Percentiles rank a stretch among this genome's conserved stretches.
These are phyloP conservation scores for Starmera dryadoides DNA, from an alignment of 805 yeast species.

Conservation along the genomic window DNA sequence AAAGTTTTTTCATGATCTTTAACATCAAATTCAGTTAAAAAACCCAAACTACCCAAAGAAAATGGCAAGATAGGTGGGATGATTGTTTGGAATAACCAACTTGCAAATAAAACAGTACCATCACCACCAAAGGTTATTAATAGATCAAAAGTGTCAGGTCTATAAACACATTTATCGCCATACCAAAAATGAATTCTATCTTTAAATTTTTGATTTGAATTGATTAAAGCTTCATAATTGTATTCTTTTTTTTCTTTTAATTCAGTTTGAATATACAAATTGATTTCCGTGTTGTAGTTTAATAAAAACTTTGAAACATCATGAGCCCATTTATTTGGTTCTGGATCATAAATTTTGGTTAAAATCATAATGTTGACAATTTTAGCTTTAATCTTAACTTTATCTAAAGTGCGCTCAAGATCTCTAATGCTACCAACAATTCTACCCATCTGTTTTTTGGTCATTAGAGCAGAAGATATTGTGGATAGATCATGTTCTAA, in stretches of 20 bases:
- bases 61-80: constrained; percentile 65
- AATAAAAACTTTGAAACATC: constrained; percentile 15
- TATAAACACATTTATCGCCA: constrained; percentile 16
- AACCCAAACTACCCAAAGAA: constrained; percentile 61
- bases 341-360: constrained; percentile 23
- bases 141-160: constrained; percentile 40
- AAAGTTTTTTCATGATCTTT: constrained; percentile 27
- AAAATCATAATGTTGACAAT: constrained; percentile 20
- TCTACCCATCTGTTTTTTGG: constrained; percentile 18
- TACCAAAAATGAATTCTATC: constrained; percentile 18
- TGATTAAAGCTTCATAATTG: constrained; percentile 4
- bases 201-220: constrained; percentile 2
- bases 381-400: constrained; percentile 20
- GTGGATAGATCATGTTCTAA: constrained; percentile 9
- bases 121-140: constrained; percentile 66
- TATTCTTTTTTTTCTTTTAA: constrained; percentile 6
- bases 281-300: constrained; percentile 9
- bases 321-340: constrained; percentile 22
- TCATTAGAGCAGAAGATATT: constrained; percentile 17
- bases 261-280: constrained; percentile 15
- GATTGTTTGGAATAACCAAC: constrained; percentile 46
- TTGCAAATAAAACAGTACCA: constrained; percentile 62
- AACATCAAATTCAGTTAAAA: constrained; percentile 48
- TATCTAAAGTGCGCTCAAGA: constrained; percentile 21
- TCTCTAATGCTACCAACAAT: constrained; percentile 22